Percentiles rank a stretch among this genome's conserved stretches.
Evolutionary conservation across 768 basidiomycete species (phyloP).

Genomic region (Trametes gibbosa): DNA sequence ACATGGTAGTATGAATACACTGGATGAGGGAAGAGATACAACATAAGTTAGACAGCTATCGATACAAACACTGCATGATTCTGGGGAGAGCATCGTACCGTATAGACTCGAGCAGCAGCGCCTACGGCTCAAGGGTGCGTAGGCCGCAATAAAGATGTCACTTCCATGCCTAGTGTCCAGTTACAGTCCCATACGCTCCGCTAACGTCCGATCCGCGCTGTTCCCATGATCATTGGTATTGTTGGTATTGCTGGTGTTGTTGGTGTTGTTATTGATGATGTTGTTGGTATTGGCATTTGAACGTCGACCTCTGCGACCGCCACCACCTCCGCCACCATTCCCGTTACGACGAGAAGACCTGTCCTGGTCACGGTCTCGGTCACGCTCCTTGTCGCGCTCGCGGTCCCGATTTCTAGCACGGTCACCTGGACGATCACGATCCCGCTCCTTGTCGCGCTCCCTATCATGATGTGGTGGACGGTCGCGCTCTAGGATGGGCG

Average conservation of each 20-base stretch:
- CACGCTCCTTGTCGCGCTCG: slow-evolving; percentile 36
- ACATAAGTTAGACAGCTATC: slow-evolving; percentile 22
- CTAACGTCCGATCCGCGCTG: slow-evolving; percentile 74
- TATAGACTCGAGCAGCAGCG: slow-evolving; percentile 24
- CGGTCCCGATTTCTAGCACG: slow-evolving; percentile 36
- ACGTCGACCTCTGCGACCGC: slow-evolving; percentile 32
- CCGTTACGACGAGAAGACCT: slow-evolving; percentile 43
- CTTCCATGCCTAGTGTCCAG: slow-evolving; percentile 57
- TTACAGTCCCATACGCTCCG: slow-evolving; percentile 79
- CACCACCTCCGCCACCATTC: slow-evolving; percentile 36
- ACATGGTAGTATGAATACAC: slow-evolving; percentile 29
- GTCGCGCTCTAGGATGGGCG: slow-evolving; percentile 37
- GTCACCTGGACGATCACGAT: slow-evolving; percentile 34
- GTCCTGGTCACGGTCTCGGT: slow-evolving; percentile 34
- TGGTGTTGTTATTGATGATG: not conserved
- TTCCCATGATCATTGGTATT: slow-evolving; percentile 31
- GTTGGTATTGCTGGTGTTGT: not conserved
- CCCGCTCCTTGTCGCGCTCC: slow-evolving; percentile 39
- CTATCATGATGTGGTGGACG: slow-evolving; percentile 31
- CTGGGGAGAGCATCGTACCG: slow-evolving; percentile 26
- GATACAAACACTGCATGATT: slow-evolving; percentile 9
- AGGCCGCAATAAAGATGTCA: slow-evolving; percentile 12
- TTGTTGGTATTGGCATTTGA: not conserved
- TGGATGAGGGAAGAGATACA: slow-evolving; percentile 18
- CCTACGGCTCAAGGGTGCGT: not conserved